A percentile compares a stretch with the other conserved stretches of the same genome.
Conservation (phyloP, 2,329 filamentous ascomycete species). For the Sporothrix protearum region DNA sequence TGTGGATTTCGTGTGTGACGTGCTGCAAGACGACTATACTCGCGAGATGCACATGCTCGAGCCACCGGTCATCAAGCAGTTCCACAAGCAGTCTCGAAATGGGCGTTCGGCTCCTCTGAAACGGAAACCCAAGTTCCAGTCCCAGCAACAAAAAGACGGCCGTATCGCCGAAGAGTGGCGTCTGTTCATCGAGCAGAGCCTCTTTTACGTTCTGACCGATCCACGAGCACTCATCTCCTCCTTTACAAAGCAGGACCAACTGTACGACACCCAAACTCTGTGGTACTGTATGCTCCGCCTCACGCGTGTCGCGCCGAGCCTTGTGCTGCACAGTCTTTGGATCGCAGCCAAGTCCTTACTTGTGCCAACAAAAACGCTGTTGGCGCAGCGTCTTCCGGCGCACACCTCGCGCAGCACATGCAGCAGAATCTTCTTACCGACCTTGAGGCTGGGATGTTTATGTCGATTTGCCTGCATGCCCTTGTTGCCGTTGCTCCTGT, state of each 20-base stretch:
- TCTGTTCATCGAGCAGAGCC: constrained; percentile 59
- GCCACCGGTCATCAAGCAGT: constrained; percentile 37
- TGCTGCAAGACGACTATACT: constrained; percentile 55
- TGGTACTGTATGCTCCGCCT: constrained; percentile 63
- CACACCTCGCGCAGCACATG: constrained; percentile 38
- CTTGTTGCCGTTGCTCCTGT: constrained; percentile 56
- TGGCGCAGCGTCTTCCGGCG: constrained; percentile 40
- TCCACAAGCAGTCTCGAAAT: constrained; percentile 31
- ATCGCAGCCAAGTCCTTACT: constrained; percentile 57
- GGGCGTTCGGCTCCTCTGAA: constrained; percentile 35
- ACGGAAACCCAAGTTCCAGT: constrained; percentile 36
- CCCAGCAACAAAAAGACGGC: constrained; percentile 13
- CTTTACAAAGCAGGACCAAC: constrained; percentile 51
- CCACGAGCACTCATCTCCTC: constrained; percentile 53
- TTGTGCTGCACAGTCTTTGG: constrained; percentile 65
- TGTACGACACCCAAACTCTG: constrained; percentile 58
- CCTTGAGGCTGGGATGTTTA: constrained; percentile 49
- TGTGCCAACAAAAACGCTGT: constrained; percentile 48
- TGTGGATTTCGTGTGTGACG: constrained; percentile 59
- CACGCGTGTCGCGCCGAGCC: constrained; percentile 52
- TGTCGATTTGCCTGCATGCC: constrained; percentile 61
- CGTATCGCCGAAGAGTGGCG: constrained; percentile 51
- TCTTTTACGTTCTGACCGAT: constrained; percentile 61
- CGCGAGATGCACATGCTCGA: constrained; percentile 49
- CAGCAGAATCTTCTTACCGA: constrained; percentile 42